Evolutionary conservation across 305 asterid species (phyloP).

Genomic region (Fraxinus velutina): DNA sequence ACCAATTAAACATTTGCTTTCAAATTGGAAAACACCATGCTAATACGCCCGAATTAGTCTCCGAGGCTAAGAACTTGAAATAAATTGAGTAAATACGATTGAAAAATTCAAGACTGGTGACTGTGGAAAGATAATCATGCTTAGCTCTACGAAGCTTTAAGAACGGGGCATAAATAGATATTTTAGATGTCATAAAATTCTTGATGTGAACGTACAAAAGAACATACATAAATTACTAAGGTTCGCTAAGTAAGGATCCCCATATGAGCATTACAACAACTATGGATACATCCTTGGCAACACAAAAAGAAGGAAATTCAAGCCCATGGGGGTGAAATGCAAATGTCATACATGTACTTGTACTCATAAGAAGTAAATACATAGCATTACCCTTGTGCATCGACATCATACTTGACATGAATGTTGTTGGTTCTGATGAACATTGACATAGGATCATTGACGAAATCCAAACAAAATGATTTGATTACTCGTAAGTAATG

Average conservation of each 20-base stretch:
- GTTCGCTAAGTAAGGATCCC: no score
- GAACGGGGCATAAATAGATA: background rate
- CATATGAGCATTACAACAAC: no score
- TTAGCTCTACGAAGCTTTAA: no score
- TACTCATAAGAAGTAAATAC: background rate
- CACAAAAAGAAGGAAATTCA: background rate
- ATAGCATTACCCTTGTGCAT: background rate
- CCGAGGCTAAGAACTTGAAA: background rate
- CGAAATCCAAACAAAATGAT: background rate
- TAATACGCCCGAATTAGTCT: background rate
- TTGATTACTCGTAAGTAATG: background rate
- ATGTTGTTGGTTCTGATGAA: background rate
- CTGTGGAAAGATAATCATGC: background rate
- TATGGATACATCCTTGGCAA: no score
- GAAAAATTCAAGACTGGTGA: no score
- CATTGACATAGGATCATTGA: background rate
- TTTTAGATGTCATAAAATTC: background rate
- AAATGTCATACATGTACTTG: background rate
- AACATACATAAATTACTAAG: no score
- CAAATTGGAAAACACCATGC: no score
- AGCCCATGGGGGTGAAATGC: background rate
- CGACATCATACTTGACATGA: background rate
- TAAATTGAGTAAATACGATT: no score
- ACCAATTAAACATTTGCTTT: no score
- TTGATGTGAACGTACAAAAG: background rate